Percentiles rank a stretch among this genome's conserved stretches.
Evolutionary conservation across 2,329 filamentous ascomycete genomes (phyloP).

Genomic region (Stagonosporopsis vannaccii): DNA sequence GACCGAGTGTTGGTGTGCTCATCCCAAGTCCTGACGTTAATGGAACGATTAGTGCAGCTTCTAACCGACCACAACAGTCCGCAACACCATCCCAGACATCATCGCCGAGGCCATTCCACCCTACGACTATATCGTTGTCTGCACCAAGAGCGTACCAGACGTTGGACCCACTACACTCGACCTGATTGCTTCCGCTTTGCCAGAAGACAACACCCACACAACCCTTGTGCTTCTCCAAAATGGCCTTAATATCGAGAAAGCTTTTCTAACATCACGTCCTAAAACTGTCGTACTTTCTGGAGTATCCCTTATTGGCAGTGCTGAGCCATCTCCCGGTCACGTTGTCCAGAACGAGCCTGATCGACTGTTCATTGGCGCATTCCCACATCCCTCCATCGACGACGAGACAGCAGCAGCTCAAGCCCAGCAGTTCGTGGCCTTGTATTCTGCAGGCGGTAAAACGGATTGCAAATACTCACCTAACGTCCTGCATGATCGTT

Average conservation of each 20-base stretch:
- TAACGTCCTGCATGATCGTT: conserved; percentile 55
- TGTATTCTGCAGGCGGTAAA: conserved; percentile 59
- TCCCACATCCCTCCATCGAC: conserved; percentile 49
- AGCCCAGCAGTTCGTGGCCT: conserved; percentile 54
- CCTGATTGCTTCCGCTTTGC: conserved; percentile 61
- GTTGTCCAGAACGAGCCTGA: conserved; percentile 64
- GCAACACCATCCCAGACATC: conserved; percentile 58
- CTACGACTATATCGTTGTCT: conserved; percentile 65
- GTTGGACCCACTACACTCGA: conserved; percentile 57
- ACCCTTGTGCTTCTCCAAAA: conserved; percentile 67
- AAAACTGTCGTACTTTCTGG: conserved; percentile 61
- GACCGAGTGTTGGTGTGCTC: conserved; percentile 54
- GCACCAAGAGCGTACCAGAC: conserved; percentile 67
- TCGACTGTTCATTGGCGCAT: conserved; percentile 59
- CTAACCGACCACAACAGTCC: conserved; percentile 50
- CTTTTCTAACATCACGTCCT: conserved; percentile 60
- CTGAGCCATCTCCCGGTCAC: conserved; percentile 56
- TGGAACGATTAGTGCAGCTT: not conserved
- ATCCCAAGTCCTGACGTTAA: not conserved
- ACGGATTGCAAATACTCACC: conserved; percentile 53
- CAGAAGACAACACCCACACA: conserved; percentile 55
- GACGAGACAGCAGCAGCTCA: conserved; percentile 32
- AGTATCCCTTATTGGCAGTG: conserved; percentile 61
- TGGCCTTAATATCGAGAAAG: conserved; percentile 68
- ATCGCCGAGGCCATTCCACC: conserved; percentile 39